Conservation (phyloP, 768 basidiomycete genomes). For the Boletus rufocinnamomeus region DNA sequence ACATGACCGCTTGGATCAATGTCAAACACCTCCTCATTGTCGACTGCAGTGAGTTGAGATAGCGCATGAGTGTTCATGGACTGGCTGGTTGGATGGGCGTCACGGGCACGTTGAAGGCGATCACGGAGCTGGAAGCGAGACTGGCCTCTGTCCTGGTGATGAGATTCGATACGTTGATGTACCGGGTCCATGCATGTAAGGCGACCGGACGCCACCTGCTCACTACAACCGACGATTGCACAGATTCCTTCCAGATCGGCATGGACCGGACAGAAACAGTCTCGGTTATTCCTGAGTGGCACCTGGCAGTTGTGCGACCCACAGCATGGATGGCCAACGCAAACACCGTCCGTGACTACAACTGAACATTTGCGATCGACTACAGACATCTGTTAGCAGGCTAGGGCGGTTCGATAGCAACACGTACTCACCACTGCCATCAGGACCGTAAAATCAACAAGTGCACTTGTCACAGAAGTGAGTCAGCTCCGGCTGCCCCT, state of each 20-base stretch:
- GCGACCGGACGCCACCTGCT: neutral
- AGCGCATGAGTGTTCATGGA: neutral
- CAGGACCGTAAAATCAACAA: no score
- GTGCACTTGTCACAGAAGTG: no score
- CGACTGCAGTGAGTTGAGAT: neutral
- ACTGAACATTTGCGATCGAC: neutral
- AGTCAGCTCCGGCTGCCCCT: no score
- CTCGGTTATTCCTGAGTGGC: no score
- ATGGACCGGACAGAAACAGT: neutral
- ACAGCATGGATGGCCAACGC: no score
- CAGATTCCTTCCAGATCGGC: neutral
- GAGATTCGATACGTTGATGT: neutral
- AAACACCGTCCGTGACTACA: neutral
- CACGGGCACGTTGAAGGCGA: neutral
- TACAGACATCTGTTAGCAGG: no score
- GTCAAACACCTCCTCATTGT: neutral
- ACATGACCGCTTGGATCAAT: no score
- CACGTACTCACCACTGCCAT: no score
- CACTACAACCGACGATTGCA: neutral
- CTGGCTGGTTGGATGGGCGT: no score
- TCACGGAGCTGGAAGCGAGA: conserved; percentile 8
- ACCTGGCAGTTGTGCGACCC: no score
- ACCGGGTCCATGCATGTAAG: neutral
- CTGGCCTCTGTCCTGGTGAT: neutral
- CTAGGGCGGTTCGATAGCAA: no score